Base-by-base conservation (phyloP, 2,329 filamentous ascomycete genomes). In the Fusarium scirpi region DNA sequence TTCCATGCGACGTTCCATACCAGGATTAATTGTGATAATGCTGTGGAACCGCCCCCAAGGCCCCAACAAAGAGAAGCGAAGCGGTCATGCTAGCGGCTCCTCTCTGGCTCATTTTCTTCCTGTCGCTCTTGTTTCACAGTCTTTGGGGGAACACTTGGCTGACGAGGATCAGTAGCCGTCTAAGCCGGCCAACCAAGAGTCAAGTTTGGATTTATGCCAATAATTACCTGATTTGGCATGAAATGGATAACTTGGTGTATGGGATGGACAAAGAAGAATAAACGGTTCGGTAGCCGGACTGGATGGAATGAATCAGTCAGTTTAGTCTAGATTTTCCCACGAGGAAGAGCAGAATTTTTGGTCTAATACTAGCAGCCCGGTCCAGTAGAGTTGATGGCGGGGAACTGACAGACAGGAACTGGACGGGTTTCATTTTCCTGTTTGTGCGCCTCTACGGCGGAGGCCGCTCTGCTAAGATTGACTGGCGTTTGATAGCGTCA, bases 1-100 rank as follows among this genome's bases (percentile, higher is more conserved):
- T 75, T 75, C 73, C 54, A 75, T 75, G 62, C 65, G 34, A 66
- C 30, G 59, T 75, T 75, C 73, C 57, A 75, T 71, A 43, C 58
- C 59, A 60, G 68, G 54, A 49, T 54, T 58, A 52, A 52, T 25
- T 41, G 49, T 52, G 18, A 27, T 52, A 29, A 43, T 53, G 54
- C 29, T 62, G 73, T 73, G 73, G 69, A 62, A 61, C 34, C 18
- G 34, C 16, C 34, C 34, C 34, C 34, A 38, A 38, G 34, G 34
- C 61, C 46, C 61, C 61, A 65, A 59, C 69, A 54, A 62, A 53
- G 52, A 45, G 27, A 53, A 68, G 46, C 18, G 11, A 29, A 29
- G 25, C 18, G 41, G 49, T 29, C 32, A 41, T 53, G 34, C 41
- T 44, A 44, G 41, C n/a, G 41, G 20, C 41, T 24, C 41, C 41